Evolutionary conservation across 495 filamentous ascomycete genomes (phyloP), one percentile per base, ranked within the genome.

Genomic region (Copromyces sp.): DNA sequence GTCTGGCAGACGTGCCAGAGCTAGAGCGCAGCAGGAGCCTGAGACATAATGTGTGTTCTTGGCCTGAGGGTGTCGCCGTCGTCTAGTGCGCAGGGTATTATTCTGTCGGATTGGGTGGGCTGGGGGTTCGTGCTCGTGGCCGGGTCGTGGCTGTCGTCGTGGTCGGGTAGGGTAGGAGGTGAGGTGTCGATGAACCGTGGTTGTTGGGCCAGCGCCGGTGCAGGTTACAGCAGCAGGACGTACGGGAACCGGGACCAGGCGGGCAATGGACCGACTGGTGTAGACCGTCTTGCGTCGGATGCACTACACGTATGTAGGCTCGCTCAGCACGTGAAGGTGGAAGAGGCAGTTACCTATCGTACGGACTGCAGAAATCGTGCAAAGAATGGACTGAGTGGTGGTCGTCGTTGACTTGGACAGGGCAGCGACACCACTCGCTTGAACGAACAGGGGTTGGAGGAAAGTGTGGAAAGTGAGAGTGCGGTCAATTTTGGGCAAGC

Each of bases 1-100:
- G 76, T 82, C 83, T 81, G 84, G 84, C 84, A 75, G 72, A 78
- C 75, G 73, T 80, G 83, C 83, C 84, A 84, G 82, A 83, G 80
- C 83, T 83, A 86, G 78, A 82, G 80, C 75, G 74, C 75, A 73
- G 81, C 81, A 78, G 77, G 75, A 79, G 78, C 77, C 81, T 79
- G 83, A 85, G 84, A 85, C 84, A 86, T 80, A 77, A 75, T 86
- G 83, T 78, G 77, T 78, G 59, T 71, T 69, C 71, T 39, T 29
- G n/a, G 69, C 40, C 45, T 41, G 20, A 71, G 47, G 17, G 3
- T 65, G 3, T 65, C 53, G 53, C 53, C 53, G 53, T 65, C 53
- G 53, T 65, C 53, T 65, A 35, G 2, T 65, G 14, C 29, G 12
- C 29, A 16, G 24, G 53, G 35, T 24, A 24, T 24, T 61, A 6